These are phyloP conservation scores for Phytophthora kernoviae DNA, from an alignment of 352 stramenopile genomes.

Conservation along the genomic window DNA sequence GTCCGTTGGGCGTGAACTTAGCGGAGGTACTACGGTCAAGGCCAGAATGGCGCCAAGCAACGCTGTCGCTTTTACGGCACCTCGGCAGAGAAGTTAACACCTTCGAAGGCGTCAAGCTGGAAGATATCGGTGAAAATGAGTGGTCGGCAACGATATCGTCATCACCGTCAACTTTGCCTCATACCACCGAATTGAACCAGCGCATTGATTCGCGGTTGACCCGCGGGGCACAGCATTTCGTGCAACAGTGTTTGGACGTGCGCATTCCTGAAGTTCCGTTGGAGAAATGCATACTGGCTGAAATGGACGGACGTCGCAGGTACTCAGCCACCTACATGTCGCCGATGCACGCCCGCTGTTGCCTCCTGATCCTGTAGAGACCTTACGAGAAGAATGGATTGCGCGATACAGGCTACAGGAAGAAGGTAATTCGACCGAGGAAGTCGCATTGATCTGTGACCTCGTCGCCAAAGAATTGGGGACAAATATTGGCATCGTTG, in stretches of 20 bases:
- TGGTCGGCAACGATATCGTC: conserved; percentile 32
- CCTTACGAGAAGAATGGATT: conserved; percentile 38
- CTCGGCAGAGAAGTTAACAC: conserved; percentile 28
- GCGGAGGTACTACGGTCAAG: conserved; percentile 40
- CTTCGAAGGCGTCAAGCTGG: conserved; percentile 18
- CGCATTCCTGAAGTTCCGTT: conserved; percentile 41
- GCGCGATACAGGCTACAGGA: conserved; percentile 29
- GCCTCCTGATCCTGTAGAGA: conserved; percentile 30
- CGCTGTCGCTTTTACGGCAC: conserved; percentile 38
- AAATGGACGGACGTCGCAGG: conserved; percentile 37
- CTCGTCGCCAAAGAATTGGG: conserved; percentile 56
- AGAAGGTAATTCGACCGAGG: conserved; percentile 17
- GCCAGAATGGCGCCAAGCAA: conserved; percentile 30
- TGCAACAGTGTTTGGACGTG: conserved; percentile 65
- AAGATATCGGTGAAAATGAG: conserved; percentile 41
- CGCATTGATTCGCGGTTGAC: conserved; percentile 19
- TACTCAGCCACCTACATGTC: conserved; percentile 51
- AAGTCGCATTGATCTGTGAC: conserved; percentile 52
- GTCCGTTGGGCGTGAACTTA: conserved; percentile 45
- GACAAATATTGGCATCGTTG: conserved; percentile 35
- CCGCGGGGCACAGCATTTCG: conserved; percentile 38
- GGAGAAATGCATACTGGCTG: conserved; percentile 44
- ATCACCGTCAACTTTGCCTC: conserved; percentile 2
- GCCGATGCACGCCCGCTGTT: conserved; percentile 20
- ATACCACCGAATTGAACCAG: conserved; percentile 1